Evolutionary conservation across 768 basidiomycete genomes (phyloP).

Genomic region (Phaeolepiota aurea): DNA sequence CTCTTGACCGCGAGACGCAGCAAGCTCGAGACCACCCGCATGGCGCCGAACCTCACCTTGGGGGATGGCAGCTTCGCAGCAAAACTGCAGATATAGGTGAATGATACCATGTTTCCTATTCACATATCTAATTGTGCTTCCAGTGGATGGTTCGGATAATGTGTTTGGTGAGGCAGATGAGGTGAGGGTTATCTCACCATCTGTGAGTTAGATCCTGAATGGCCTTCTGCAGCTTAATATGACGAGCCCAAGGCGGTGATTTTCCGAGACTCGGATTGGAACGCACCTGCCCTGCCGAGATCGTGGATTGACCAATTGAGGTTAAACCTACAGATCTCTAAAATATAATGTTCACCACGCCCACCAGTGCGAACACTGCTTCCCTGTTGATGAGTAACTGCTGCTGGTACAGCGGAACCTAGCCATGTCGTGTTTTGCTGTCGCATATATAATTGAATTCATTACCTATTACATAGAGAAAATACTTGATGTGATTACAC

Average conservation of each 20-base stretch:
- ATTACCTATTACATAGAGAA: too few relatives aligned
- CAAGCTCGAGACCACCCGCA: too few relatives aligned
- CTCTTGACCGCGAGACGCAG: slow-evolving; percentile 27
- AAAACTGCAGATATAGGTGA: slow-evolving; percentile 41
- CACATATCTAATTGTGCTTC: slow-evolving; percentile 3
- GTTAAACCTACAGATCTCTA: too few relatives aligned
- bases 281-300: neutral
- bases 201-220: slow-evolving; percentile 3
- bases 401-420: too few relatives aligned
- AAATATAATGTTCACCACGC: too few relatives aligned
- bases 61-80: slow-evolving; percentile 48
- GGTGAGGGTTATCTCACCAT: slow-evolving; percentile 10
- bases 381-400: too few relatives aligned
- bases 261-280: slow-evolving; percentile 11
- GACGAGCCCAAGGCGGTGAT: slow-evolving; percentile 22
- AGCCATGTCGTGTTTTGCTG: too few relatives aligned
- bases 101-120: slow-evolving; percentile 10
- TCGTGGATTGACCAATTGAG: too few relatives aligned
- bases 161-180: slow-evolving; percentile 35
- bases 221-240: slow-evolving; percentile 19
- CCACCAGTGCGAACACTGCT: too few relatives aligned
- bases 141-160: slow-evolving; percentile 26
- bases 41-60: too few relatives aligned
- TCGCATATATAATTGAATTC: too few relatives aligned
- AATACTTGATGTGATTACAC: too few relatives aligned